Evolutionary conservation across 2,329 filamentous ascomycete genomes (phyloP).

Genomic region (Botrytis byssoidea): DNA sequence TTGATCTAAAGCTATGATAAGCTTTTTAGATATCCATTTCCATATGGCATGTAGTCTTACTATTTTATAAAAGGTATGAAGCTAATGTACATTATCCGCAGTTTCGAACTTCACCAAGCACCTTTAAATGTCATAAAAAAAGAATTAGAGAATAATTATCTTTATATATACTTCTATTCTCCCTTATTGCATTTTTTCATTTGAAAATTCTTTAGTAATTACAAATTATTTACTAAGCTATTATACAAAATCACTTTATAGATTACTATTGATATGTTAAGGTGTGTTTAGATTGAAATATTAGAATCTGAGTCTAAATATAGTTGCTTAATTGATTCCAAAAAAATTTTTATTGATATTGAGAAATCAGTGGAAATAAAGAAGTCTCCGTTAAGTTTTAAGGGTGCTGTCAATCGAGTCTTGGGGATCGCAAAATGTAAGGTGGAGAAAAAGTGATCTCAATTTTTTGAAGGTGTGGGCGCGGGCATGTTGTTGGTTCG

Average conservation of each 20-base stretch:
- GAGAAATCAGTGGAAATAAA: no score
- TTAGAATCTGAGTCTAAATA: neutral
- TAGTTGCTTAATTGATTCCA: no score
- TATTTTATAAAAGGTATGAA: neutral
- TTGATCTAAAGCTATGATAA: neutral
- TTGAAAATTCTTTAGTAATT: neutral
- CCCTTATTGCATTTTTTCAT: neutral
- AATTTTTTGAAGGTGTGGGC: no score
- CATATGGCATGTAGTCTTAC: neutral
- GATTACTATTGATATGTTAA: no score
- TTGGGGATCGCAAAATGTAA: no score
- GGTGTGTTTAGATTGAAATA: neutral
- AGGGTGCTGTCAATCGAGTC: no score
- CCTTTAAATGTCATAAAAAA: neutral
- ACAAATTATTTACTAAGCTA: neutral
- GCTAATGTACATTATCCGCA: neutral
- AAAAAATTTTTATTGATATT: no score
- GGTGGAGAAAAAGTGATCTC: no score
- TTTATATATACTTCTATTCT: neutral
- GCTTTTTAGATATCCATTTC: neutral
- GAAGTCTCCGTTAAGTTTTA: no score
- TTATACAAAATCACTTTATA: neutral
- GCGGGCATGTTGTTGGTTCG: no score
- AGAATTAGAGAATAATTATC: neutral
- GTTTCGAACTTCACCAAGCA: neutral